Evolutionary conservation across 805 yeast genomes (phyloP), one percentile per base, ranked within the genome.

Genomic region (Suhomyces pyralidae): DNA sequence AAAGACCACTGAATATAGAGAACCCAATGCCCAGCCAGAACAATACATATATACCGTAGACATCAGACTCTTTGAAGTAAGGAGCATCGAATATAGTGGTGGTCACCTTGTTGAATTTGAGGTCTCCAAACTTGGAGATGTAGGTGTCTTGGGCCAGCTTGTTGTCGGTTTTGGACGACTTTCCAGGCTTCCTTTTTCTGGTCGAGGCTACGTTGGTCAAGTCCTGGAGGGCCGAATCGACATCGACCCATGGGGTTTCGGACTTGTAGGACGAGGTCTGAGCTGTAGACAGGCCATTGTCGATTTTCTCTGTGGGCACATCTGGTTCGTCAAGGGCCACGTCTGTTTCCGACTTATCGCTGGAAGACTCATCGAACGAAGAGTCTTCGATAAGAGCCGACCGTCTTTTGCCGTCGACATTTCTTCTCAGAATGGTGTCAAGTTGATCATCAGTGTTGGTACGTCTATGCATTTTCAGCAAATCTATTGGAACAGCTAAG

Each of bases 41-140:
- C 47, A 91, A 78, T 5, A 90, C 85, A 66, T 84, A 93, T 54
- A 94, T 79, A 2, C 98, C 98, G 59, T 81, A 83, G 65, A 89
- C 91, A 51, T 74, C 71, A 3, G 83, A 68, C 1, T 76, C 70
- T 49, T 71, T 70, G 54, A 76, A 70, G 26, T 68, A 62, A 3
- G 72, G 76, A 14, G 77, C 70, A 61, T 86, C 92, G 55, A 86
- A 76, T 15, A 86, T 83, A 4, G 78, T 70, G 7, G 78, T 65
- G 30, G 79, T 51, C 12, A 59, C 53, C 20, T 69, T 63, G 38
- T 65, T 60, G 58, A 83, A 82, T 24, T 73, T 73, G 19, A 82
- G 73, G 62, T 84, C 89, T 4, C 78, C 77, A 60, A 83, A 83
- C 51, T 80, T 74, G 3, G 86, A 82, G 26, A 79, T 66, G 55